Base-by-base conservation (phyloP, 257 asterid genomes). In the Leonotis leonurus region DNA sequence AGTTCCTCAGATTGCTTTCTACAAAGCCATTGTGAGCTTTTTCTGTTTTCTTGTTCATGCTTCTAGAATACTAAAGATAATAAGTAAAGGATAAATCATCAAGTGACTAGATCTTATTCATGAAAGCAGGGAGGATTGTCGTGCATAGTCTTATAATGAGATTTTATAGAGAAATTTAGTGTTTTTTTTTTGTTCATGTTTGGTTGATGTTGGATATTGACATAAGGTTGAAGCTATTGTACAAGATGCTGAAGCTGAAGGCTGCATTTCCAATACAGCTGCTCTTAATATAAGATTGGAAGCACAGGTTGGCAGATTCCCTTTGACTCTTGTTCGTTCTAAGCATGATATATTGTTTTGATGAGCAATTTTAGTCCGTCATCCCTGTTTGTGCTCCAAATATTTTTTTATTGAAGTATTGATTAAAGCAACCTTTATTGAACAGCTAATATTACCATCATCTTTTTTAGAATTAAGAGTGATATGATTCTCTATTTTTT, bases 1-100 rank as follows among this genome's bases (percentile, higher is more conserved):
- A 6, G 80, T 83, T 80, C 96, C 99, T 40, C 97, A 92, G 75
- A 87, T 92, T 64, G 90, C 99, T 55, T 83, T 86, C 61, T 92
- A 89, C 75, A 89, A 79, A 74, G 91, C 94, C 84, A 82, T 86
- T 56, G 97, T 92, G 84, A 80, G 95, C 53, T 62, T 53, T 62
- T 40, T 50, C 32, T 11, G 56, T 50, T 50, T 24, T 13, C 20
- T 49, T n/a, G 20, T 22, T 16, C 8, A 44, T 7, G 20, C 24
- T 44, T 44, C 17, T 10, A 13, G 18, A n/a, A 40, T 3, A 44
- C 10, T 39, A n/a, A n/a, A 43, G 49, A 6, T 6, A 40, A 40
- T 27, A n/a, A n/a, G 46, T 40, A 40, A 12, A 40, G 18, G 20
- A 46, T 58, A 27, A 3, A 40, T 18, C 26, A 27, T 41, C 14